Base-by-base conservation (phyloP, 257 asterid species). In the Nicotiana tabacum region DNA sequence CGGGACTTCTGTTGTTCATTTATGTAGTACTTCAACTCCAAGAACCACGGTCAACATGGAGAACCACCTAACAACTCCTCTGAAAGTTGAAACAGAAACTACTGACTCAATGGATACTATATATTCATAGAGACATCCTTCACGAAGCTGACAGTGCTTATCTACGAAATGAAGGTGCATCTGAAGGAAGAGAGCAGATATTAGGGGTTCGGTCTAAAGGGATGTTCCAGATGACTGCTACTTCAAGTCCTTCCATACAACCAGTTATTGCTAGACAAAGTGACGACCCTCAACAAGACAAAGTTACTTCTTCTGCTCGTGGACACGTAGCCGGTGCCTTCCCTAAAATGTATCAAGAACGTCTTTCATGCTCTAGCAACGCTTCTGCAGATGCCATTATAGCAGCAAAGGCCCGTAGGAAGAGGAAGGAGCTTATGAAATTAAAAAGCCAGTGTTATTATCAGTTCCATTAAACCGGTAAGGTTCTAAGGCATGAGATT, bases 351-450 rank as follows among this genome's bases (percentile, higher is more conserved):
- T 69, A 66, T 66, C 83, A 70, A 21, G 81, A 43, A 67, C 72
- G 53, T 11, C 15, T 43, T 12, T 27, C 65, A 9, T 13, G 21
- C 15, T 43, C 37, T 12, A 6, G n/a, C 57, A 16, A 80, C 24
- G 83, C 77, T 9, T 72, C 87, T 4, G 72, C 76, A 83, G 84
- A 84, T 58, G 77, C 77, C 2, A 18, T 32, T 58, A 79, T 86
- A 6, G 90, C 95, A 10, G 62, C 82, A 1, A 88, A 84, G 90
- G 97, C 93, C 2, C 84, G 98, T 88, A 88, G 77, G 89, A 87
- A 88, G 89, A 91, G 95, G 92, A 89, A 90, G 86, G 91, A 91
- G 29, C 61, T 90, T 57, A 88, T 88, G 93, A 92, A 81, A 61
- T 81, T 92, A 10, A 95, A 81, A 77, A 82, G 21, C 77, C 16